phyloP scores from a whole-genome alignment of 345 rosid genomes.

The Euphorbia lathyris region DNA sequence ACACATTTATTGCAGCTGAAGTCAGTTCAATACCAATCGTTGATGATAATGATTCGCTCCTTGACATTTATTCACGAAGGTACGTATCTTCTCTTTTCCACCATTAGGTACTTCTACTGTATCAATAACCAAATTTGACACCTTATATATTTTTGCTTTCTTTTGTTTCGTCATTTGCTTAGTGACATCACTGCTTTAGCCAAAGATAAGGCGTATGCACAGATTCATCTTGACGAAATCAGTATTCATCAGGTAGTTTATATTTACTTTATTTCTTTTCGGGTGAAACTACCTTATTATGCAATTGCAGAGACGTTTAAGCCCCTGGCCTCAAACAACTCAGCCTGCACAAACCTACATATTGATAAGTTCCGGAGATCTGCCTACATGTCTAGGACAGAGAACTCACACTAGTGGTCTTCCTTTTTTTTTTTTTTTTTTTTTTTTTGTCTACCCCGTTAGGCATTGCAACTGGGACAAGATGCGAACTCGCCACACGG shows the following conservation, averaged over 20 bases:
- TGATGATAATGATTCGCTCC: constrained; percentile 73
- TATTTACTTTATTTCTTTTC: neutral
- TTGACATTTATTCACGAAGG: constrained; percentile 86
- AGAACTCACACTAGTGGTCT: neutral
- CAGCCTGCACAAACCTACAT: neutral
- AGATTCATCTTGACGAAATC: constrained; percentile 85
- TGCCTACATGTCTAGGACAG: neutral
- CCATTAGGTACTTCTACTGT: neutral
- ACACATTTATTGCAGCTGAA: constrained; percentile 59
- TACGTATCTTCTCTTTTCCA: constrained; percentile 15
- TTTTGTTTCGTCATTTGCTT: neutral
- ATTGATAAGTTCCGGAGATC: neutral
- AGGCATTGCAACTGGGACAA: constrained; percentile 83
- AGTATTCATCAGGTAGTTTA: constrained; percentile 78
- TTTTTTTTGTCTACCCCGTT: constrained; percentile 1
- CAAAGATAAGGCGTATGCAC: constrained; percentile 86
- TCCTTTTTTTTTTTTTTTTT: too few species aligned
- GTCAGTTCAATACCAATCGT: constrained; percentile 93
- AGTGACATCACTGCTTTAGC: constrained; percentile 92
- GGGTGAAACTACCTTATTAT: neutral
- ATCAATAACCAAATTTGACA: constrained; percentile 2
- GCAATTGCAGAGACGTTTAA: neutral
- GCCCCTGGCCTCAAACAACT: neutral
- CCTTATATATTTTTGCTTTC: neutral
- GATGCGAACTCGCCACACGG: constrained; percentile 54